phyloP scores from a whole-genome alignment of 2,329 filamentous ascomycete genomes.

The Acarospora socialis region DNA sequence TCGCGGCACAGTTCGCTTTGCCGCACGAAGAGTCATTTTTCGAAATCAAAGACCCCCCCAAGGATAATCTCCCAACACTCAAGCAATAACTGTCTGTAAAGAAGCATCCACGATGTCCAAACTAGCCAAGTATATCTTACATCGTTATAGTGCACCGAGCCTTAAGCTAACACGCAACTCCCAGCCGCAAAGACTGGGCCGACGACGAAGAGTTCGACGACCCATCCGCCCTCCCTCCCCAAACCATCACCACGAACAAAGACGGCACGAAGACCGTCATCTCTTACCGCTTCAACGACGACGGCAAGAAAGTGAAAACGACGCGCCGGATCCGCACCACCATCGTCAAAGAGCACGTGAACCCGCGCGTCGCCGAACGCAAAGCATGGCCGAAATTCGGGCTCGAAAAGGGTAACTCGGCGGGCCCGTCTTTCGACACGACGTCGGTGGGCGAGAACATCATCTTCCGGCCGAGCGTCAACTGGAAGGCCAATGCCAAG shows the following conservation, averaged over 20 bases:
- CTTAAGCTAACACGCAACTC: slow-evolving; percentile 13
- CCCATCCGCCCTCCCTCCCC: slow-evolving; percentile 69
- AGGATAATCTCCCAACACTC: too few species aligned
- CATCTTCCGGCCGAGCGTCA: slow-evolving; percentile 80
- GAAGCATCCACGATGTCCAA: slow-evolving; percentile 34
- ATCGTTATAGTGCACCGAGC: not conserved
- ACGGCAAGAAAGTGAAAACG: slow-evolving; percentile 91
- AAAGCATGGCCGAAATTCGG: slow-evolving; percentile 92
- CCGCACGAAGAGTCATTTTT: too few species aligned
- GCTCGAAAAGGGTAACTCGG: slow-evolving; percentile 66
- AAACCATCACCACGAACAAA: slow-evolving; percentile 89
- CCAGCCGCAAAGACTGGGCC: slow-evolving; percentile 69
- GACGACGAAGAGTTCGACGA: slow-evolving; percentile 80
- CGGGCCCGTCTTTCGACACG: slow-evolving; percentile 75
- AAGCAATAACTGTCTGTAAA: too few species aligned
- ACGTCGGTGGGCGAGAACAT: slow-evolving; percentile 96
- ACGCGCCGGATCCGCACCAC: slow-evolving; percentile 90
- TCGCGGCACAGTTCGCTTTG: too few species aligned
- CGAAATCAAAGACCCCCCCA: too few species aligned
- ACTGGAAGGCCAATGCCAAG: slow-evolving; percentile 85
- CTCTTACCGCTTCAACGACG: slow-evolving; percentile 78
- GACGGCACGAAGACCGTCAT: slow-evolving; percentile 96
- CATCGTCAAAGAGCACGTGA: slow-evolving; percentile 82
- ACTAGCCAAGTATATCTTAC: slow-evolving; percentile 26
- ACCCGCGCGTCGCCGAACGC: slow-evolving; percentile 90